Evolutionary conservation across 176 grass and related monocot genomes (phyloP).

Genomic region (Oryza brachyantha): DNA sequence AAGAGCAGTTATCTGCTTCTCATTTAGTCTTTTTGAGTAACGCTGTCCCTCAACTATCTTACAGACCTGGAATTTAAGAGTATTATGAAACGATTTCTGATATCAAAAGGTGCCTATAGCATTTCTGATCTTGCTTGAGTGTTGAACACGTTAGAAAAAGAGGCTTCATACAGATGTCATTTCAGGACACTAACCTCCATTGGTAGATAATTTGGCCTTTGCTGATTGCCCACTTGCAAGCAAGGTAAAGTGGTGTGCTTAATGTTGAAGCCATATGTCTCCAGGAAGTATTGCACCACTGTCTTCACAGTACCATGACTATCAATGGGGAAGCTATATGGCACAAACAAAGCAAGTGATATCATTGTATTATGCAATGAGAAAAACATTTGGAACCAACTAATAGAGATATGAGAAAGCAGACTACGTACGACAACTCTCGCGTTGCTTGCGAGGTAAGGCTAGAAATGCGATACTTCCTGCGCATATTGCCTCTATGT

Average conservation of each 20-base stretch:
- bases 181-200: conserved; percentile 55
- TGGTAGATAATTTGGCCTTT: conserved; percentile 67
- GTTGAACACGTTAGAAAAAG: neutral
- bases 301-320: conserved; percentile 63
- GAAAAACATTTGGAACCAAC: neutral
- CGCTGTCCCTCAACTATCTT: conserved; percentile 70
- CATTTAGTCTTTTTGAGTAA: conserved; percentile 67
- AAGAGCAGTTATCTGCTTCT: conserved; percentile 70
- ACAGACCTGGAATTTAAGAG: conserved; percentile 47
- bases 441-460: conserved; percentile 64
- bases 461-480: conserved; percentile 73
- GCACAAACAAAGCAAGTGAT: conserved; percentile 2
- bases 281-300: conserved; percentile 63
- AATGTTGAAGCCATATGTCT: conserved; percentile 62
- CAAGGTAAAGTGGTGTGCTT: conserved; percentile 67
- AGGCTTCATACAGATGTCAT: neutral
- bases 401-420: conserved; percentile 12
- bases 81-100: too few relatives aligned
- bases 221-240: conserved; percentile 69
- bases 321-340: conserved; percentile 52
- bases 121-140: neutral
- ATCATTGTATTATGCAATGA: neutral
- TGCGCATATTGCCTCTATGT: conserved; percentile 68
- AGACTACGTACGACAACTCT: conserved; percentile 57
- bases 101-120: too few relatives aligned